Evolutionary conservation across 2,329 filamentous ascomycete species (phyloP), one percentile per base, ranked within the genome.

Genomic region (Neocatenulostroma microsporum): DNA sequence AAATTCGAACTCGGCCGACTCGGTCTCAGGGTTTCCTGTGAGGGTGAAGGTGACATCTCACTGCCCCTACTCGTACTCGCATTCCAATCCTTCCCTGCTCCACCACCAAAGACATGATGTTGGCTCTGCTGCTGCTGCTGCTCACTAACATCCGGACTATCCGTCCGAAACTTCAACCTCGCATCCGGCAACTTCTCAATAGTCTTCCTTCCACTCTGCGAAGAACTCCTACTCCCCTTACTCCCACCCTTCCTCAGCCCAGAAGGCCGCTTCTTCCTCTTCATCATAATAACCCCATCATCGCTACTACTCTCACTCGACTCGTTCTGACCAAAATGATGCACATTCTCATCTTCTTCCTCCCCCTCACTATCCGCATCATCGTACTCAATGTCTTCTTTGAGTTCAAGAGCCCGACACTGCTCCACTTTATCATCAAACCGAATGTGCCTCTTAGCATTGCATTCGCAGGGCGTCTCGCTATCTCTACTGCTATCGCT

Each of bases 391-490:
- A 18, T 23, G 19, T 81, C 80, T 46, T 84, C 78, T 63, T 93
- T 93, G 50, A 78, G 73, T 21, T 96, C 88, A 21, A 98, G 77
- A 6, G 91, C 91, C 46, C 95, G 95, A 58, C 88, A 95, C 58
- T 96, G 89, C 58, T 88, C 81, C 2, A 98, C 91, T 63, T 89
- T 84, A 56, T 95, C 84, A 56, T 95, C 91, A 61, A 98, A 98
- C 55, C 94, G 85, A 47, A 98, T 96, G 58, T 94, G 89, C 42
- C 80, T 87, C 53, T 78, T 75, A 52, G 82, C 80, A 6, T 74
- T 62, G 5, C 58, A 54, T 32, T 66, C 76, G 63, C 40, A 69
- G 4, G 76, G 74, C 2, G 75, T 86, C 62, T 56, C 80, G 70
- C 61, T 69, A 51, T 82, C 83, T 0, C 87, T 94, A 0, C 83